These are phyloP conservation scores for Hemileia vastatrix DNA, from an alignment of 1,284 basidiomycete genomes.

Conservation along the genomic window DNA sequence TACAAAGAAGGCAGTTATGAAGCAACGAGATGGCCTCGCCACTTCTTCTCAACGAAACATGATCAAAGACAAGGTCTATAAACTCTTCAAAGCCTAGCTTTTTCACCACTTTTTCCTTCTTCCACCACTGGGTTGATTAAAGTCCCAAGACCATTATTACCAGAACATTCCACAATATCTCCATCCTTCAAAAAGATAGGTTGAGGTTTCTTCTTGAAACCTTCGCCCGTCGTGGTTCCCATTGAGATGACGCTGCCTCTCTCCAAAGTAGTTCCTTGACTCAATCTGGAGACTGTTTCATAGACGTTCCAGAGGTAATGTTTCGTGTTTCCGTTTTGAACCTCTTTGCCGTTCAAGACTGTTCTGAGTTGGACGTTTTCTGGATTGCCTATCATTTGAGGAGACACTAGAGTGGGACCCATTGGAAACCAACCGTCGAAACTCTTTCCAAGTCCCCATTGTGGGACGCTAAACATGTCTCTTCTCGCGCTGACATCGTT, in stretches of 20 bases:
- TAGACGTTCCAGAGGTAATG: constrained; percentile 32
- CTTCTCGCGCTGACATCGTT: too few relatives aligned
- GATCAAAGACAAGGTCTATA: too few relatives aligned
- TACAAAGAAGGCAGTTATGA: too few relatives aligned
- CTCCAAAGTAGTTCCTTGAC: constrained; percentile 29
- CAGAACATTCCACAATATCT: constrained; percentile 23
- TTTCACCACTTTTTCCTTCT: too few relatives aligned
- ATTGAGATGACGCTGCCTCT: constrained; percentile 31
- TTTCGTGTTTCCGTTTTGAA: constrained; percentile 33
- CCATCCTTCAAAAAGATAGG: constrained; percentile 29
- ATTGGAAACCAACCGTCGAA: constrained; percentile 29
- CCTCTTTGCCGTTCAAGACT: constrained; percentile 24
- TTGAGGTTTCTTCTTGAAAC: constrained; percentile 29
- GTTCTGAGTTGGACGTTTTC: constrained; percentile 29
- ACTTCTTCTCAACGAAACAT: too few relatives aligned
- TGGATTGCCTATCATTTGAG: constrained; percentile 26
- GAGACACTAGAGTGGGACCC: constrained; percentile 25
- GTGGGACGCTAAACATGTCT: too few relatives aligned
- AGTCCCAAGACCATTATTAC: constrained; percentile 19
- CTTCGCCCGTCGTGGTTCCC: constrained; percentile 35
- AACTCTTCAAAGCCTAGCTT: too few relatives aligned
- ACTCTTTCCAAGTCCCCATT: too few relatives aligned
- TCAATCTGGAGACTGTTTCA: constrained; percentile 30
- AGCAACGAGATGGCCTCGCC: too few relatives aligned
- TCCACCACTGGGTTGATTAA: constrained; percentile 22